phyloP scores from a whole-genome alignment of 208 protist genomes.

The Leishmania braziliensis region DNA sequence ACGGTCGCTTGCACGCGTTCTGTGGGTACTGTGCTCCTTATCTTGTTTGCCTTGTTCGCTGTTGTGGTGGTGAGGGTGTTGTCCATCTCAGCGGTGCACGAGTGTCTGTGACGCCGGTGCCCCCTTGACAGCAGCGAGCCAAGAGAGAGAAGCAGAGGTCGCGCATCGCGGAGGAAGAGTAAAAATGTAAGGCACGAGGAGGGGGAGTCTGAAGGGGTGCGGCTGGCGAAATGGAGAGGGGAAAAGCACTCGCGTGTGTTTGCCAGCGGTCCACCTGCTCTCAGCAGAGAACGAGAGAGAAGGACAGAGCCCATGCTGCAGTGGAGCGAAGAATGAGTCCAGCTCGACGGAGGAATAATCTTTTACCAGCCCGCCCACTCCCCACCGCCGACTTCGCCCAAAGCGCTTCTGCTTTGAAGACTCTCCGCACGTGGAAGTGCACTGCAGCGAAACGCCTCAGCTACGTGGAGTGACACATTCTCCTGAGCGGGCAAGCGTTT shows the following conservation, averaged over 20 bases:
- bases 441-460: neutral
- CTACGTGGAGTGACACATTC: neutral
- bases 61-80: neutral
- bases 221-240: too few species aligned
- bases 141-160: neutral
- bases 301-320: neutral
- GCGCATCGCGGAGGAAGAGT: neutral
- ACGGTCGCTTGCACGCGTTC: neutral
- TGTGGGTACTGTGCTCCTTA: neutral
- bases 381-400: neutral
- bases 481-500: too few species aligned
- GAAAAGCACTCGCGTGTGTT: too few species aligned
- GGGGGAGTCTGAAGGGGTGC: too few species aligned
- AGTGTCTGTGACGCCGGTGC: neutral
- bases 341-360: neutral
- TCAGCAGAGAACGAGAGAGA: neutral
- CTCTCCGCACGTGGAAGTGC: neutral
- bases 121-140: neutral
- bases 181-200: neutral
- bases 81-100: neutral
- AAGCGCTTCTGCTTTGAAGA: neutral
- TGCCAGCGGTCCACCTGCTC: neutral
- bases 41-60: neutral
- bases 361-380: neutral
- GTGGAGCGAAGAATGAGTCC: neutral